Base-by-base conservation (phyloP, 768 basidiomycete genomes). In the Mycena vitilis region DNA sequence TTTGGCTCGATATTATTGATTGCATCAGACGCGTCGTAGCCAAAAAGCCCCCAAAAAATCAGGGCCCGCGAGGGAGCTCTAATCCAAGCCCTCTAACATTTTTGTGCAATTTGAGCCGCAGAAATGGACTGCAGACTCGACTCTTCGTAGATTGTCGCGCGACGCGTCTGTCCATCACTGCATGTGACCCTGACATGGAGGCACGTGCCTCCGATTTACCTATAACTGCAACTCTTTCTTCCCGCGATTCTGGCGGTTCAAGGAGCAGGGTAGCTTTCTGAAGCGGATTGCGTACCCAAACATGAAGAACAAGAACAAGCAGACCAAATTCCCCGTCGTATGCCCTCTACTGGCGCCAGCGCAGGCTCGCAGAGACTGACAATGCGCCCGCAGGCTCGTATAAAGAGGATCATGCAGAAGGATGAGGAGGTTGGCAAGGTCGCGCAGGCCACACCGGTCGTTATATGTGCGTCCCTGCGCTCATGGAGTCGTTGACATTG, bases 331-430 rank as follows among this genome's bases (percentile, higher is more conserved):
- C 75, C 95, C 95, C 10, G 94, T 95, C 66, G 95, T 95, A 79
- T 79, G 93, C 80, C 59, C 61, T 66, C 53, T 11, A 47, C 37
- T 54, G 42, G 25, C 37, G 25, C 22, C 23, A 54, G 16, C 40
- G 57, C 51, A 64, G 30, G 34, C 40, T 13, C 30, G 12, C 53
- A 7, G 22, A 60, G 20, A 40, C 30, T 56, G 48, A 61, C 66
- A 16, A 38, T 20, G 40, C 42, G 55, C 1, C 23, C 22, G 5
- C 72, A 97, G 96, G 96, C 97, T 5, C 91, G 97, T 52, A 99
- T 99, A 83, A 99, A 98, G 87, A 94, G 95, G 83, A 98, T 98
- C 63, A 99, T 99, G 95, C 97, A 99, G 83, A 95, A 96, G 78
- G 97, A 99, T 76, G 97, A 99, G 77, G 97, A 99, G 77, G 97